These are phyloP conservation scores for Podospora tetraspora DNA, from an alignment of 495 filamentous ascomycete species.

Conservation along the genomic window DNA sequence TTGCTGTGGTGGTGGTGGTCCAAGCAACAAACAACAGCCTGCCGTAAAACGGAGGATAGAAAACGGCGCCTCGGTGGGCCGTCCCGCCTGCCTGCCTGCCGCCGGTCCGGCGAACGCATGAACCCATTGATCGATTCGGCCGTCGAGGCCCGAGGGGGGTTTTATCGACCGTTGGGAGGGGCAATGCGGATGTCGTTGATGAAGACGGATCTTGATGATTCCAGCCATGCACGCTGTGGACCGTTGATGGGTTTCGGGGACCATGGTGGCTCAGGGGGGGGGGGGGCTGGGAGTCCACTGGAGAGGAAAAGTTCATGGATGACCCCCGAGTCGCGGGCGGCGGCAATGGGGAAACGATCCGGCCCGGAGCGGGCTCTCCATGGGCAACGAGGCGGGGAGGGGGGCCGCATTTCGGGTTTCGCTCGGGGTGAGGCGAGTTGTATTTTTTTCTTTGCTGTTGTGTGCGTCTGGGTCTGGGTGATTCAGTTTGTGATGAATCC, in stretches of 20 bases:
- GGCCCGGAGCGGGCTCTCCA: not conserved
- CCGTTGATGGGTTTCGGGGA: not conserved
- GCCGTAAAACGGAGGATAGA: not conserved
- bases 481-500: not conserved
- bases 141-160: not conserved
- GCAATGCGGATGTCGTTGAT: not conserved
- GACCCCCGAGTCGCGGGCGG: not conserved
- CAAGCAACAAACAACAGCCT: not conserved
- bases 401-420: not conserved
- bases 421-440: not conserved
- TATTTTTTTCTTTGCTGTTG: not conserved
- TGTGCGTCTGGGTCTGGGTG: not conserved
- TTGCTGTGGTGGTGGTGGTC: not conserved
- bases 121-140: constrained; percentile 14
- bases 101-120: constrained; percentile 2
- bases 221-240: not conserved
- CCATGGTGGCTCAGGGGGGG: not conserved
- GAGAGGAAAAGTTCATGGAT: not conserved
- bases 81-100: not conserved
- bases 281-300: not conserved
- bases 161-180: constrained; percentile 5
- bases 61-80: not conserved
- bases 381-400: not conserved
- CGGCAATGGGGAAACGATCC: not conserved
- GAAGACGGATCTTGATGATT: not conserved